Conservation (phyloP, 768 basidiomycete species). For the Suillus clintonianus region DNA sequence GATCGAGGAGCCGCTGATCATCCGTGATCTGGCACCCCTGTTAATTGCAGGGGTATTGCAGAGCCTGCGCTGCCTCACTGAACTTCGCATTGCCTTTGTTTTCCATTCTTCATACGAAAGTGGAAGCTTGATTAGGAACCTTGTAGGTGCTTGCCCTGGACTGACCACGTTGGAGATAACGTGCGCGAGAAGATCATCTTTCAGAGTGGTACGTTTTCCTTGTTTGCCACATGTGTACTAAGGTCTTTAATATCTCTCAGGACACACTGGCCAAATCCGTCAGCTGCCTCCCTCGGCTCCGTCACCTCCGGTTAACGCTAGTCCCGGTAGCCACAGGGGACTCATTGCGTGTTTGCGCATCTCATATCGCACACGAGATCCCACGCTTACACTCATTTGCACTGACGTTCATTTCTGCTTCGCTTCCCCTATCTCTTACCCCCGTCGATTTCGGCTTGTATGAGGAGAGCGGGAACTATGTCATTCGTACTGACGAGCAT, state of each 20-base stretch:
- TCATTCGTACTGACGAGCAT: conserved; percentile 60
- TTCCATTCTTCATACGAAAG: conserved; percentile 77
- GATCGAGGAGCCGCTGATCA: conserved; percentile 65
- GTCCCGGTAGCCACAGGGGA: conserved; percentile 70
- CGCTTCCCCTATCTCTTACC: conserved; percentile 49
- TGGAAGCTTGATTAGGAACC: conserved; percentile 65
- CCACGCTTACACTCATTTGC: conserved; percentile 67
- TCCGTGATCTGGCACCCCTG: conserved; percentile 67
- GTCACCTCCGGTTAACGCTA: conserved; percentile 60
- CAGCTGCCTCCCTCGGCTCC: conserved; percentile 62
- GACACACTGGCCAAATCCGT: conserved; percentile 58
- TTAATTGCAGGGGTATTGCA: conserved; percentile 61
- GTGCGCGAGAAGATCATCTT: conserved; percentile 68
- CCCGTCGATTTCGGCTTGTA: conserved; percentile 43
- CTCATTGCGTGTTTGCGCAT: conserved; percentile 56
- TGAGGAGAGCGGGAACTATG: conserved; percentile 52
- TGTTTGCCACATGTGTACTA: not conserved
- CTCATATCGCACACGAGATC: conserved; percentile 62
- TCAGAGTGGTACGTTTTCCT: conserved; percentile 58
- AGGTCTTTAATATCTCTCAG: conserved; percentile 12
- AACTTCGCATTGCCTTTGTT: conserved; percentile 65
- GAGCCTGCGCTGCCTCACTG: conserved; percentile 53
- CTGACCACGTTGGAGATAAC: conserved; percentile 65
- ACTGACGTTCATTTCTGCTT: conserved; percentile 65
- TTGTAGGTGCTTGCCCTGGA: conserved; percentile 66